phyloP scores from a whole-genome alignment of 192 early-diverging fungal species.

The Entomortierella parvispora region DNA sequence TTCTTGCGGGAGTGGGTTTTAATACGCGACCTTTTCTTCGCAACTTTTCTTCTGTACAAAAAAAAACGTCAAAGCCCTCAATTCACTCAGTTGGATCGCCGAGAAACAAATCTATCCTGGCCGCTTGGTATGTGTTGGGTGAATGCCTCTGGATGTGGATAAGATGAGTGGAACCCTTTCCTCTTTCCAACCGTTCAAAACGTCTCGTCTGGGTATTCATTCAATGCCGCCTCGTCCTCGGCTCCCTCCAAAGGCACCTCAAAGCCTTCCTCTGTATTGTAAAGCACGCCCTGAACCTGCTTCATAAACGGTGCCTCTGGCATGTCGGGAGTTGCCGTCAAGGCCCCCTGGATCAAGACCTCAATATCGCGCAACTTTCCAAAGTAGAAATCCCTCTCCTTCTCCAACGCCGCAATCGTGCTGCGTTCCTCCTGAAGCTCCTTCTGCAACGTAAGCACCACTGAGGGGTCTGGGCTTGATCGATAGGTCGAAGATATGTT shows the following conservation, averaged over 20 bases:
- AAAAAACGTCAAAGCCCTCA: too few relatives aligned
- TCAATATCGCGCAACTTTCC: constrained; percentile 95
- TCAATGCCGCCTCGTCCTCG: constrained; percentile 28
- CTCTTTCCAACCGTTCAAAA: constrained; percentile 52
- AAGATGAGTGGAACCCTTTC: background rate
- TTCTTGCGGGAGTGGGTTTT: too few relatives aligned
- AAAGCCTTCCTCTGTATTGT: constrained; percentile 90
- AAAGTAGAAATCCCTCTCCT: constrained; percentile 99
- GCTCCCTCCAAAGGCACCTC: constrained; percentile 73
- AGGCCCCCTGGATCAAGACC: constrained; percentile 83
- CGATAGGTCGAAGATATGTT: constrained; percentile 17
- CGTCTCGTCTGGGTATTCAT: constrained; percentile 66
- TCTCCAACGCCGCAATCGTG: constrained; percentile 91
- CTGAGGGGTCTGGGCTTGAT: constrained; percentile 49
- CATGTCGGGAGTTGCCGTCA: constrained; percentile 65
- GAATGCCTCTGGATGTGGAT: background rate
- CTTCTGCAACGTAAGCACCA: constrained; percentile 78
- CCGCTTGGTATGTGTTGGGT: background rate
- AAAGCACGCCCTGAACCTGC: constrained; percentile 89
- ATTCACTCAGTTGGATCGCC: too few relatives aligned
- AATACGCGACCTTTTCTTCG: too few relatives aligned
- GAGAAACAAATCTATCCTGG: too few relatives aligned
- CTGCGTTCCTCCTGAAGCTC: constrained; percentile 85
- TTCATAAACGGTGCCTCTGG: constrained; percentile 63
- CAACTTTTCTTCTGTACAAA: too few relatives aligned